Percentiles rank a stretch among this genome's conserved stretches.
Conservation (phyloP, 768 basidiomycete species). For the Rhodotorula diobovata region DNA sequence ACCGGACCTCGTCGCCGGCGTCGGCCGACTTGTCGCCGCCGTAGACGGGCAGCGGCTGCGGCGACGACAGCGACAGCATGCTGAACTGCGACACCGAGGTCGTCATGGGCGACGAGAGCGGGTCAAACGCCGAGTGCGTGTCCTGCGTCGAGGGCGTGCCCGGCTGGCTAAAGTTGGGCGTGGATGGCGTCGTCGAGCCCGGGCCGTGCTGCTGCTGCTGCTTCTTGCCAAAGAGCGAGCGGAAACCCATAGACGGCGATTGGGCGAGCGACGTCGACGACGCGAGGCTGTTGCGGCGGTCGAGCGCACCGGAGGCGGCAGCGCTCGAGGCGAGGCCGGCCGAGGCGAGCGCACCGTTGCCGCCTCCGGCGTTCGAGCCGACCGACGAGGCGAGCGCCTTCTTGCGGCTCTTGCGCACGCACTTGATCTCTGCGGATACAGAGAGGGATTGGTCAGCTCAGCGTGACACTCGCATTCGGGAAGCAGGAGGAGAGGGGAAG, state of each 20-base stretch:
- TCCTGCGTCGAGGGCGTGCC: conserved; percentile 4
- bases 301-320: conserved; percentile 35
- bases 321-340: background rate
- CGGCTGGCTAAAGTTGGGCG: background rate
- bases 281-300: conserved; percentile 42
- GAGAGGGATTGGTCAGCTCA: background rate
- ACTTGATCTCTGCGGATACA: conserved; percentile 32
- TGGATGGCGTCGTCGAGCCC: background rate
- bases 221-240: conserved; percentile 24
- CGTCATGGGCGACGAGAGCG: conserved; percentile 31
- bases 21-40: conserved; percentile 72
- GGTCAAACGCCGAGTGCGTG: conserved; percentile 8
- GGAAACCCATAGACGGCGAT: conserved; percentile 39
- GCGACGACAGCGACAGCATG: conserved; percentile 47
- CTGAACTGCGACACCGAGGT: conserved; percentile 23
- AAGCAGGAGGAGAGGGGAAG: background rate
- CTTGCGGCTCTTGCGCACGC: conserved; percentile 37
- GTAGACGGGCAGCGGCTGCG: conserved; percentile 57
- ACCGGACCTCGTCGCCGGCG: conserved; percentile 90
- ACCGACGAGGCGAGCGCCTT: conserved; percentile 22
- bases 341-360: background rate
- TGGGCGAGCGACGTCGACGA: conserved; percentile 22
- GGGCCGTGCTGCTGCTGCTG: conserved; percentile 1
- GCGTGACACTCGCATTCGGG: background rate
- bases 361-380: background rate